Evolutionary conservation across 768 basidiomycete species (phyloP).

Genomic region (Dacryopinax spathularia): DNA sequence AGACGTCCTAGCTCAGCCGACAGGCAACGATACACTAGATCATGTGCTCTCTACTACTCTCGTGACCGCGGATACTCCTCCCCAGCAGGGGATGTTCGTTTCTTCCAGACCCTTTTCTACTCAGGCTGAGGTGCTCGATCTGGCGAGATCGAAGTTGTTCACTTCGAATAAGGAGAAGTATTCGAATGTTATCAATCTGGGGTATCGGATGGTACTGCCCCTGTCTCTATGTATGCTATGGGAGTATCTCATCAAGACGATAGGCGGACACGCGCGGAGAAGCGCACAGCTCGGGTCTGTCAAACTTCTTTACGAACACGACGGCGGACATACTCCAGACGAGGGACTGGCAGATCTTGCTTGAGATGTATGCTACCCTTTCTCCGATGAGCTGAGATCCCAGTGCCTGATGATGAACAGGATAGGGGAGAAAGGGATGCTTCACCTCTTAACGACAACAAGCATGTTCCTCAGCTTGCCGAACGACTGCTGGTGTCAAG

Average conservation of each 20-base stretch:
- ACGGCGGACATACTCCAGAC: constrained; percentile 51
- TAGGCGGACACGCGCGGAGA: constrained; percentile 8
- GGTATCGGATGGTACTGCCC: constrained; percentile 45
- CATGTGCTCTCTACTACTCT: not conserved
- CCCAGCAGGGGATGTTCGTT: not conserved
- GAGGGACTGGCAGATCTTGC: constrained; percentile 50
- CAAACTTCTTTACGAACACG: constrained; percentile 58
- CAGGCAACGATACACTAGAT: not conserved
- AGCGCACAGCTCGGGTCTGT: constrained; percentile 31
- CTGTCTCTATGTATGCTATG: not conserved
- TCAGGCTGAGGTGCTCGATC: not conserved
- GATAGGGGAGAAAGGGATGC: constrained; percentile 60
- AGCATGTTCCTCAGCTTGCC: constrained; percentile 64
- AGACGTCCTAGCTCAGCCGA: not conserved
- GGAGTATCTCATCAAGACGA: not conserved
- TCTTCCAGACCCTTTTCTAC: not conserved
- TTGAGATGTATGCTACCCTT: constrained; percentile 37
- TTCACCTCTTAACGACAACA: constrained; percentile 61
- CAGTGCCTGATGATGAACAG: constrained; percentile 27
- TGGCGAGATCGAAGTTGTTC: not conserved
- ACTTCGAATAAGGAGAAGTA: not conserved
- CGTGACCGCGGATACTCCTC: not conserved
- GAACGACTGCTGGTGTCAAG: constrained; percentile 72
- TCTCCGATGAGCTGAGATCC: not conserved
- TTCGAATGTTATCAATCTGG: constrained; percentile 46